Evolutionary conservation across 495 filamentous ascomycete genomes (phyloP), one percentile per base, ranked within the genome.

Genomic region (Astrocystis sublimbata): DNA sequence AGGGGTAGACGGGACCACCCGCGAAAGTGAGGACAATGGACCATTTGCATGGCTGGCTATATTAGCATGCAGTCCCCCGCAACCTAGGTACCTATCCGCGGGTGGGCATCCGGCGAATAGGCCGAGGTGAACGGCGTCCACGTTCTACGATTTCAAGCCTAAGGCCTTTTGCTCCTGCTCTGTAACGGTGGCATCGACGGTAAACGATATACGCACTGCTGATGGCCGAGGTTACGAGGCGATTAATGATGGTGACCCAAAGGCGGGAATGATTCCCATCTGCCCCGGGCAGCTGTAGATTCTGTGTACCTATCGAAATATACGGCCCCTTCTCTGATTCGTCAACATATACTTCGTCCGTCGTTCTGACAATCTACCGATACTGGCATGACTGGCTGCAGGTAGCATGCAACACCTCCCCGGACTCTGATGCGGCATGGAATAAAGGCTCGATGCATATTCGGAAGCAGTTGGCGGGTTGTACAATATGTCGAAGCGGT

Each of bases 391-490:
- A n/a, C n/a, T n/a, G n/a, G n/a, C n/a, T n/a, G n/a, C n/a, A n/a
- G n/a, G 15, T 56, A 42, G 23, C 21, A 24, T 42, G 13, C 19
- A 2, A 36, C n/a, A 6, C 19, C 10, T 15, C 36, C 15, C 31
- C 52, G 35, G 17, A 4, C 12, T 26, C 3, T 1, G 15, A 9
- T 17, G n/a, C 3, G 4, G 49, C 30, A 35, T 28, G n/a, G 4
- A 33, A 51, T 0, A 45, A 26, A 40, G 38, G 54, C 54, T 35
- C 40, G 26, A 45, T 40, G 54, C 54, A 40, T 24, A n/a, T 45
- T 28, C 23, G 7, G n/a, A 30, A 57, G 45, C 23, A 45, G 6
- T 33, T 23, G 33, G 40, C n/a, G 15, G 38, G 54, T 15, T 23
- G 28, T n/a, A 45, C n/a, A 31, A 28, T 15, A 57, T 10, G 54